These are phyloP conservation scores for Triglochin maritima DNA, from an alignment of 106 monocot species.

Conservation along the genomic window DNA sequence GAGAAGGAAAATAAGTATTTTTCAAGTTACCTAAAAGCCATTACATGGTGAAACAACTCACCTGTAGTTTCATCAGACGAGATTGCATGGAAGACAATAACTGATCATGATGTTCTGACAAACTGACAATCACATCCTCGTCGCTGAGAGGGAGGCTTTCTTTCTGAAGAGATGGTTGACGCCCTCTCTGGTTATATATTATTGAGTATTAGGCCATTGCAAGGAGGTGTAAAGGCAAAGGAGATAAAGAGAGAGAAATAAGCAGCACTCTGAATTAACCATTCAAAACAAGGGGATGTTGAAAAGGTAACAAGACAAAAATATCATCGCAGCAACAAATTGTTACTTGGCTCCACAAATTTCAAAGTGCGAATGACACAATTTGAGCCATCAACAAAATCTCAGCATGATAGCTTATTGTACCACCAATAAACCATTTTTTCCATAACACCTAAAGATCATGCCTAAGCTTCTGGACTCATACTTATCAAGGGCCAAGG, in stretches of 20 bases:
- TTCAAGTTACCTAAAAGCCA: not conserved
- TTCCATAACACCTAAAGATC: too few relatives aligned
- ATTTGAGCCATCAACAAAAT: too few relatives aligned
- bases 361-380: too few relatives aligned
- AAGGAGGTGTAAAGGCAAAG: too few relatives aligned
- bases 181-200: constrained; percentile 31
- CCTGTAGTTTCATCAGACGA: constrained; percentile 88
- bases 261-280: not conserved
- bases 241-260: not conserved
- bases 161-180: constrained; percentile 23
- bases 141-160: constrained; percentile 48
- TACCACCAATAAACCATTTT: too few relatives aligned
- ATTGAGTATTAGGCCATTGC: not conserved
- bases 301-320: not conserved
- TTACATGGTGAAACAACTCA: constrained; percentile 7
- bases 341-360: too few relatives aligned
- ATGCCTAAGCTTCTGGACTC: too few relatives aligned
- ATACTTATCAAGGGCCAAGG: too few relatives aligned
- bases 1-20: not conserved
- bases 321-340: too few relatives aligned
- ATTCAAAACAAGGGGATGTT: not conserved
- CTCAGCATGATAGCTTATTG: too few relatives aligned
- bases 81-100: constrained; percentile 61
- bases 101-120: constrained; percentile 64
- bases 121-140: constrained; percentile 64